Evolutionary conservation across 2,329 filamentous ascomycete genomes (phyloP), one percentile per base, ranked within the genome.

Genomic region (Pseudogymnoascus sp.): DNA sequence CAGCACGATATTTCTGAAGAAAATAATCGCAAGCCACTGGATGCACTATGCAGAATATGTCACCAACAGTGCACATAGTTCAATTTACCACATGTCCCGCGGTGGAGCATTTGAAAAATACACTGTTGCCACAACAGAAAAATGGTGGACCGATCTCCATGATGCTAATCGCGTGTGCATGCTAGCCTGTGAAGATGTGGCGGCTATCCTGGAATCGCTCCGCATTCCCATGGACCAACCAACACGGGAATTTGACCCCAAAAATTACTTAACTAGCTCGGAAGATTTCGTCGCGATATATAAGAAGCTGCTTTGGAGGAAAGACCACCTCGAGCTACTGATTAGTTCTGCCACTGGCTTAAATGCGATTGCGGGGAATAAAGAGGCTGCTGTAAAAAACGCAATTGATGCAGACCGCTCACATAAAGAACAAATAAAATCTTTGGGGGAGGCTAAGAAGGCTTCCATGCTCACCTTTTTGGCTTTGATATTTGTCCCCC

Each of bases 401-500:
- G 44, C 14, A 50, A 16, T 16, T 28, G 44, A 50, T 28, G 23
- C 44, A 16, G 11, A 50, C 8, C 44, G 44, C 14, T 50, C 44
- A 50, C 44, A 50, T 6, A 8, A 10, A 7, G 44, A 50, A 28
- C 44, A 50, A 50, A 50, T 50, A n/a, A 50, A 50, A 16, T 50
- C 44, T 28, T 50, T 50, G 14, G 14, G 23, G 14, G 44, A 50
- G 44, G 44, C 44, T 16, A 50, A 50, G 44, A 50, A 50, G 44
- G 44, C 44, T 28, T 50, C 44, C 14, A 50, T 50, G 28, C 67
- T 75, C 6, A 74, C 72, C 0, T 73, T 69, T 69, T 64, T 75
- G 3, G 73, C 73, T 3, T 74, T 72, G 0, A 67, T 75, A 60
- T 74, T 74, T 64, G 72, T 74, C 14, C 73, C 73, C 3, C 64